Evolutionary conservation across 805 yeast species (phyloP), one percentile per base, ranked within the genome.

Genomic region (Pichia membranifaciens): DNA sequence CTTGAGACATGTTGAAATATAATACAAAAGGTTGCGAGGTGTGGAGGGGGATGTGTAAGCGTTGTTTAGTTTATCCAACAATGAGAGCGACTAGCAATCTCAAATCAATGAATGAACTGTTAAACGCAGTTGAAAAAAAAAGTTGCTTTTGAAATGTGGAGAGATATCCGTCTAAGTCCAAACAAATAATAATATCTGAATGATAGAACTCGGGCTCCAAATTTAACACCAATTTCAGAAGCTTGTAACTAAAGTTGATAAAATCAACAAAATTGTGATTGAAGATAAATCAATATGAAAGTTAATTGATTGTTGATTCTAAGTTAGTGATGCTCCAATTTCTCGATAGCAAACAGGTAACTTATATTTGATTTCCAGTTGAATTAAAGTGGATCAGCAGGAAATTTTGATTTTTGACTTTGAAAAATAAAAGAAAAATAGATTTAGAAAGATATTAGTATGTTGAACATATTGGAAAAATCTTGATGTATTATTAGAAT

Each of bases 131-230:
- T 8, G 29, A 10, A 25, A 25, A 8, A 25, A 25, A 25, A 25
- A 25, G 7, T 12, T 35, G 54, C 57, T 55, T 25, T 56, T 57
- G 61, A 52, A 62, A 54, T 49, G 41, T 51, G 55, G 67, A 58
- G 66, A 56, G 66, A 63, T 60, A 61, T 58, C 67, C 67, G 65
- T 63, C 67, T 55, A 63, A 57, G 66, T 62, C 54, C 47, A 40
- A 28, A 20, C 25, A 32, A 13, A 16, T 25, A 16, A 35, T 31
- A 28, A 13, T 9, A 41, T 21, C 16, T n/a, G 22, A 36, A 12
- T 32, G 41, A 41, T 34, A 33, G 50, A 54, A 55, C 58, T 55
- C 58, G 58, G 57, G 58, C 49, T 55, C 58, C 39, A 44, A 23
- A 45, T 51, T 55, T 54, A 51, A 54, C 57, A 42, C 57, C 58